phyloP scores from a whole-genome alignment of 2,329 filamentous ascomycete species.

The Xylariaceae sp. region DNA sequence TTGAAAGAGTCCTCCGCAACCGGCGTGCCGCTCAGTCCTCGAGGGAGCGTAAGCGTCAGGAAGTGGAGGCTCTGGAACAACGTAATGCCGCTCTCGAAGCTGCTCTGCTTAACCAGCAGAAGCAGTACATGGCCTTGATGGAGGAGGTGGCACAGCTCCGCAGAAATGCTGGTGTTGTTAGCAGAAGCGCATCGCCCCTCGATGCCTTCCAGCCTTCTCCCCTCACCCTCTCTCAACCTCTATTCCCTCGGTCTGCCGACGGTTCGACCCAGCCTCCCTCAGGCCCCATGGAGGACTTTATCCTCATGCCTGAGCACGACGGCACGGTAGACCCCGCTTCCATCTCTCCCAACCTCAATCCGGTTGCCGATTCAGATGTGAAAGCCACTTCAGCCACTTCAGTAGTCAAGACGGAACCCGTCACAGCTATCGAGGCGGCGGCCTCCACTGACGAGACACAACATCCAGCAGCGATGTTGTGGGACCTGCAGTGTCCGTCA shows the following conservation, averaged over 20 bases:
- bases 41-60: slow-evolving; percentile 79
- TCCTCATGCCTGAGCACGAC: slow-evolving; percentile 38
- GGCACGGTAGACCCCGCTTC: slow-evolving; percentile 57
- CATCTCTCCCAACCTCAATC: slow-evolving; percentile 52
- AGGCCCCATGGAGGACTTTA: slow-evolving; percentile 40
- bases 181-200: slow-evolving; percentile 38
- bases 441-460: slow-evolving; percentile 88
- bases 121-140: slow-evolving; percentile 44
- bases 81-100: slow-evolving; percentile 67
- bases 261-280: slow-evolving; percentile 29
- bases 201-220: slow-evolving; percentile 42
- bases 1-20: slow-evolving; percentile 94
- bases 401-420: slow-evolving; percentile 6
- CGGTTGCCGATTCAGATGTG: slow-evolving; percentile 43
- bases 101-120: slow-evolving; percentile 55
- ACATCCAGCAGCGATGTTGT: slow-evolving; percentile 99
- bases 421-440: slow-evolving; percentile 27
- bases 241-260: slow-evolving; percentile 43
- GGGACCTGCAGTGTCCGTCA: slow-evolving; percentile 99
- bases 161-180: slow-evolving; percentile 39
- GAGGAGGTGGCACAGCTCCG: slow-evolving; percentile 48
- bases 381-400: slow-evolving; percentile 26
- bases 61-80: slow-evolving; percentile 81
- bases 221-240: slow-evolving; percentile 53
- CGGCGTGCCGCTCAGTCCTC: slow-evolving; percentile 95